Evolutionary conservation across 1,284 basidiomycete species (phyloP).

Genomic region (Coniophora puteana): DNA sequence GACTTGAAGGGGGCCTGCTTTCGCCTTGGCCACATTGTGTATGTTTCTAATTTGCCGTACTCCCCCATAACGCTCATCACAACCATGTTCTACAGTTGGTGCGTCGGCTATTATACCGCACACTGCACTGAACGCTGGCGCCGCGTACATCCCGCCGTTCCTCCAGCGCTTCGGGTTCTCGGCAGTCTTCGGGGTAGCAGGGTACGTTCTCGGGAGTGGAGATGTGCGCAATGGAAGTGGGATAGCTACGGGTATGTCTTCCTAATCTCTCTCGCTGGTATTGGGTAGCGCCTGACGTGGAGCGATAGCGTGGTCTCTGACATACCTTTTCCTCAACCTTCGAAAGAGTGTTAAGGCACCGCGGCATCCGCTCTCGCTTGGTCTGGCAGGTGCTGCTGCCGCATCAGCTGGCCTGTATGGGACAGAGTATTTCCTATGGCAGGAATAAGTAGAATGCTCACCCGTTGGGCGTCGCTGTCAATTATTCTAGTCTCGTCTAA

Average conservation of each 20-base stretch:
- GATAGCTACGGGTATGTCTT: slow-evolving; percentile 35
- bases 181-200: slow-evolving; percentile 40
- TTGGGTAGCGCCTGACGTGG: background rate
- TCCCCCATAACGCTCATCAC: background rate
- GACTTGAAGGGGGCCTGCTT: slow-evolving; percentile 18
- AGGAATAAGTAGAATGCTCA: slow-evolving; percentile 10
- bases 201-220: slow-evolving; percentile 37
- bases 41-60: slow-evolving; percentile 9
- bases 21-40: slow-evolving; percentile 28
- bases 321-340: slow-evolving; percentile 39
- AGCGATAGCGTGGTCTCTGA: slow-evolving; percentile 41
- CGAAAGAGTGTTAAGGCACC: slow-evolving; percentile 31
- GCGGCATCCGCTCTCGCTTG: slow-evolving; percentile 30
- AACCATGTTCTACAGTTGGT: slow-evolving; percentile 25
- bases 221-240: slow-evolving; percentile 43
- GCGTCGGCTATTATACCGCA: slow-evolving; percentile 35
- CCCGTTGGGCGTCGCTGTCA: too few relatives aligned
- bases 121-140: slow-evolving; percentile 17
- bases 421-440: slow-evolving; percentile 39
- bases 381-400: slow-evolving; percentile 30
- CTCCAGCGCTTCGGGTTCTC: slow-evolving; percentile 41
- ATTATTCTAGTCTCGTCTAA: too few relatives aligned
- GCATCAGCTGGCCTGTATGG: slow-evolving; percentile 38
- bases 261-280: background rate
- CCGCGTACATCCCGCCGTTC: slow-evolving; percentile 35